phyloP scores from a whole-genome alignment of 2,329 filamentous ascomycete genomes.

The Ascochyta lentis region DNA sequence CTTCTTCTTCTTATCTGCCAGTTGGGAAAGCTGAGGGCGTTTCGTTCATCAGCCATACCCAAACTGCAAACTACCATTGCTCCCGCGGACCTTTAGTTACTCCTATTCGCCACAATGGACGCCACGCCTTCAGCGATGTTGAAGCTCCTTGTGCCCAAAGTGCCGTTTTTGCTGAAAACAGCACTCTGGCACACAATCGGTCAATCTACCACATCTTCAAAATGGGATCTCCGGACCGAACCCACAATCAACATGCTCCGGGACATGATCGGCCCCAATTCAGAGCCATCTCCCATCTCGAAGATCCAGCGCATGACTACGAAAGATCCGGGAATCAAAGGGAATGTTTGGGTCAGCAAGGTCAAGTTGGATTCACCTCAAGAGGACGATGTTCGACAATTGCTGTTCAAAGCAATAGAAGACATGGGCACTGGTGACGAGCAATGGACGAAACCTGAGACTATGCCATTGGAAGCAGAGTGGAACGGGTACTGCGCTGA shows the following conservation, averaged over 20 bases:
- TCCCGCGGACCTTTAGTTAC: not conserved
- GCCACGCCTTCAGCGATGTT: conserved; percentile 42
- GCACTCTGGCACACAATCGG: conserved; percentile 69
- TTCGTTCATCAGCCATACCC: too few relatives aligned
- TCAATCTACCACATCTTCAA: conserved; percentile 72
- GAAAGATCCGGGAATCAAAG: conserved; percentile 73
- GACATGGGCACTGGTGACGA: conserved; percentile 55
- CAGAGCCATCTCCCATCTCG: conserved; percentile 33
- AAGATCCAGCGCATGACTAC: conserved; percentile 65
- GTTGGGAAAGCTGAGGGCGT: too few relatives aligned
- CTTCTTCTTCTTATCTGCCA: not conserved
- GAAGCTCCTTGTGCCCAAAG: conserved; percentile 44
- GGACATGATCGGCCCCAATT: conserved; percentile 41
- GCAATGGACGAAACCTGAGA: conserved; percentile 54
- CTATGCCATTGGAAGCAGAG: conserved; percentile 70
- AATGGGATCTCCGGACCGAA: conserved; percentile 80
- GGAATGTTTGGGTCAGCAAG: conserved; percentile 80
- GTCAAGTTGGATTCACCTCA: conserved; percentile 68
- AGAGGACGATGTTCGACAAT: conserved; percentile 59
- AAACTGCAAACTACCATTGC: too few relatives aligned
- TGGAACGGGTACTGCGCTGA: conserved; percentile 73
- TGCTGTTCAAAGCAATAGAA: conserved; percentile 65
- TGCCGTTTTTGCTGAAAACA: conserved; percentile 69
- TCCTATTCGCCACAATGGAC: conserved; percentile 38
- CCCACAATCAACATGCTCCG: conserved; percentile 76